These are phyloP conservation scores for Lyophyllum decastes DNA, from an alignment of 768 basidiomycete genomes.

Conservation along the genomic window DNA sequence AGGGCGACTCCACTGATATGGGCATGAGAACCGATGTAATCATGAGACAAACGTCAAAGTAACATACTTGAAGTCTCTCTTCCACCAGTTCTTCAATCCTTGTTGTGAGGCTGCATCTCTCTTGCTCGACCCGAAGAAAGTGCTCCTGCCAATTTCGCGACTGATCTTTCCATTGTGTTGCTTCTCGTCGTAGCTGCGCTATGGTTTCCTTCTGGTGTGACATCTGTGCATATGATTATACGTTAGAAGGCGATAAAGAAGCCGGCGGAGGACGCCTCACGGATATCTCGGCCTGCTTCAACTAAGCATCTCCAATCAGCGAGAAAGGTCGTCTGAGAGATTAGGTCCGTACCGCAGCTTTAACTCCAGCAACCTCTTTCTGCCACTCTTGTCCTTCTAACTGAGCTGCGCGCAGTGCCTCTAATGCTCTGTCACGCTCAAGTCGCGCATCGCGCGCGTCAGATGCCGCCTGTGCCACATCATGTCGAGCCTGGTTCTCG, in stretches of 20 bases:
- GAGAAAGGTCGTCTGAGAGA: constrained; percentile 4
- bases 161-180: constrained; percentile 74
- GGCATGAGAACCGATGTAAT: constrained; percentile 5
- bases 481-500: constrained; percentile 55
- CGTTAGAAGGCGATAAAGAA: background rate
- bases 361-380: constrained; percentile 35
- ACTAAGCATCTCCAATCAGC: constrained; percentile 31
- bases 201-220: constrained; percentile 63
- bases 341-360: constrained; percentile 48
- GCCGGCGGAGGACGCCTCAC: constrained; percentile 34
- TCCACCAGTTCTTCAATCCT: constrained; percentile 60
- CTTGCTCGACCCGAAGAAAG: constrained; percentile 72
- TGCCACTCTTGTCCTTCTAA: constrained; percentile 52
- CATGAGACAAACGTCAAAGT: background rate
- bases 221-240: constrained; percentile 37
- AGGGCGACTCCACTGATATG: constrained; percentile 14
- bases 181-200: constrained; percentile 61
- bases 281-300: constrained; percentile 57
- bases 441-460: constrained; percentile 48
- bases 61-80: constrained; percentile 48
- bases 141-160: constrained; percentile 80
- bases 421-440: constrained; percentile 50
- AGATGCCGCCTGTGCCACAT: constrained; percentile 48
- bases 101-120: constrained; percentile 57
- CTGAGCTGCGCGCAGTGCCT: constrained; percentile 43